Evolutionary conservation across 352 stramenopile species (phyloP).

Genomic region (Blastocystis sp.): DNA sequence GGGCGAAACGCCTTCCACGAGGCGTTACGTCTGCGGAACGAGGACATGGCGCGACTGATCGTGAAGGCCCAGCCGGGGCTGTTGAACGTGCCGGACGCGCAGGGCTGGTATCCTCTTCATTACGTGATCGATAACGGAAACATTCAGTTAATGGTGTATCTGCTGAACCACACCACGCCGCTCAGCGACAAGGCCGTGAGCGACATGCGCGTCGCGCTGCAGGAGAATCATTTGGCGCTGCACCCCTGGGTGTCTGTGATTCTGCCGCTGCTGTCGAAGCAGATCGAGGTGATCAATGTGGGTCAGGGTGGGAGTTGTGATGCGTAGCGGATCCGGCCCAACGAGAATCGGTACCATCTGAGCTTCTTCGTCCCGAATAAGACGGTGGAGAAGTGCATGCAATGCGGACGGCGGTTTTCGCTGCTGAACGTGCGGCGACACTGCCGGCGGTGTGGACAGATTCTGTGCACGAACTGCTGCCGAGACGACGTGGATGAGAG

Average conservation of each 20-base stretch:
- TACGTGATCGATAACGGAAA: slow-evolving; percentile 40
- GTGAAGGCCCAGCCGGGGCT: not conserved
- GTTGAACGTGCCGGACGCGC: slow-evolving; percentile 18
- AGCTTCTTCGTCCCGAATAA: slow-evolving; percentile 53
- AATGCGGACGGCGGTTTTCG: slow-evolving; percentile 43
- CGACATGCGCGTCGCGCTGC: slow-evolving; percentile 2
- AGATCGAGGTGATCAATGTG: slow-evolving; percentile 35
- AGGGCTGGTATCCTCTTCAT: slow-evolving; percentile 48
- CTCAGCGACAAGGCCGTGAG: not conserved
- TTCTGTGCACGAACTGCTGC: slow-evolving; percentile 59
- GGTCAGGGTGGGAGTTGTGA: not conserved
- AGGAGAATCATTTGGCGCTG: not conserved
- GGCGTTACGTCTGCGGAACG: not conserved
- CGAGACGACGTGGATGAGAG: slow-evolving; percentile 7
- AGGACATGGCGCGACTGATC: slow-evolving; percentile 30
- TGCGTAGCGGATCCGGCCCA: slow-evolving; percentile 22
- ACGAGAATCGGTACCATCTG: slow-evolving; percentile 40
- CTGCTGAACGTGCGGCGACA: slow-evolving; percentile 23
- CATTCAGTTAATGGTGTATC: slow-evolving; percentile 4
- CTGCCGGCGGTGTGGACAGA: slow-evolving; percentile 48
- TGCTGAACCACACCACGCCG: slow-evolving; percentile 32
- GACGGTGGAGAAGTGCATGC: slow-evolving; percentile 37
- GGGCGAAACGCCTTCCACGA: not conserved
- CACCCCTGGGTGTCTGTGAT: not conserved
- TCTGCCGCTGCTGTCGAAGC: not conserved